Evolutionary conservation across 2,329 filamentous ascomycete genomes (phyloP).

Genomic region (Ceratocystiopsis sp.): DNA sequence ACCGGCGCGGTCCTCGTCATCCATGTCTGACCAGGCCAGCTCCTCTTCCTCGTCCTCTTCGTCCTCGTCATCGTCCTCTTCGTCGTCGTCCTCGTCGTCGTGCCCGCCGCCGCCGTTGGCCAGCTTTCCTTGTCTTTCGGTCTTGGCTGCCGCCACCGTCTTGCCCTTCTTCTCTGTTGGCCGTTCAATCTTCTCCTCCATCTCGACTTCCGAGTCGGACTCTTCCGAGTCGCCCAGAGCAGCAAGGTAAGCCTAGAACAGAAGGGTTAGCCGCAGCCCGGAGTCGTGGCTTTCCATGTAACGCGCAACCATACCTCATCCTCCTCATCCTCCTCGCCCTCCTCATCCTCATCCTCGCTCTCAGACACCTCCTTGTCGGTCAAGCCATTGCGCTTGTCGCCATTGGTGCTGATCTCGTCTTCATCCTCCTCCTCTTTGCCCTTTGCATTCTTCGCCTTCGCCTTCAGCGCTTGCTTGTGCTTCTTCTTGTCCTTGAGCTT

Average conservation of each 20-base stretch:
- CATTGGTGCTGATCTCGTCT: conserved; percentile 6
- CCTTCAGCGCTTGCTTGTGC: conserved; percentile 24
- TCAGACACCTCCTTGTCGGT: conserved; percentile 17
- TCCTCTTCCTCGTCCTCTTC: conserved; percentile 63
- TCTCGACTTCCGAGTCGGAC: conserved; percentile 59
- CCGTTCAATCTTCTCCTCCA: conserved; percentile 52
- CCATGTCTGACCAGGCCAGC: conserved; percentile 68
- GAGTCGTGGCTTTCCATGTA: background rate
- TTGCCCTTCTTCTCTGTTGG: conserved; percentile 9
- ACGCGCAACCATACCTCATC: conserved; percentile 8
- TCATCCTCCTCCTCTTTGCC: conserved; percentile 24
- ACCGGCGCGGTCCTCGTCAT: conserved; percentile 63
- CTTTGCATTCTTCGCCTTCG: conserved; percentile 12
- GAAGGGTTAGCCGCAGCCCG: background rate
- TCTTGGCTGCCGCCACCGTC: conserved; percentile 9
- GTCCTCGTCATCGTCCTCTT: conserved; percentile 35
- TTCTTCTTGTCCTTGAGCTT: conserved; percentile 33
- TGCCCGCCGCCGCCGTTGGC: conserved; percentile 12
- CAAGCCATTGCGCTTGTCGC: conserved; percentile 12
- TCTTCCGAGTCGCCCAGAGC: conserved; percentile 43
- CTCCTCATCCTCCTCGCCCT: conserved; percentile 12
- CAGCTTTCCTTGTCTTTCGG: conserved; percentile 6
- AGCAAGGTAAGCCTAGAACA: conserved; percentile 28
- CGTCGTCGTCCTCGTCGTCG: conserved; percentile 17
- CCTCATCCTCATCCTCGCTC: conserved; percentile 18